Evolutionary conservation across 768 basidiomycete genomes (phyloP), one percentile per base, ranked within the genome.

Genomic region (Mycena chlorophos): DNA sequence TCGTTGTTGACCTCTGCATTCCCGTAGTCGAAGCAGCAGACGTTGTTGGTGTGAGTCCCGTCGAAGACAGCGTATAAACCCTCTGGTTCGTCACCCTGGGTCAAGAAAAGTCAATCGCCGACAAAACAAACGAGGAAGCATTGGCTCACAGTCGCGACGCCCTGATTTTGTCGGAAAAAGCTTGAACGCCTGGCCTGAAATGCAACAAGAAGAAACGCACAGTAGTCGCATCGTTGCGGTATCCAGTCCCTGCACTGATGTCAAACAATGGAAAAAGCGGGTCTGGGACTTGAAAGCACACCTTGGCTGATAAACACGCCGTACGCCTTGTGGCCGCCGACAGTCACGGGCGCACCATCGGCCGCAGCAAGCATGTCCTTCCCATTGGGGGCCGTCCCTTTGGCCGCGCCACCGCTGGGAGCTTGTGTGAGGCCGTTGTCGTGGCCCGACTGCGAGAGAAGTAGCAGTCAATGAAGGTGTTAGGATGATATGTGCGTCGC

Each of bases 241-340:
- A 48, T 5, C 46, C 46, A 8, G 49, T 55, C 37, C 22, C 46
- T 20, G 54, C 50, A 19, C 50, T 4, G 29, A 8, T 17, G 31
- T 8, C 31, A 17, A 17, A 17, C 31, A 8, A 8, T 34, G 8
- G 10, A 8, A 8, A 8, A 34, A 34, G 31, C 17, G 31, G 31
- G 8, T 34, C 31, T 17, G 10, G 31, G n/a, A n/a, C n/a, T n/a
- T n/a, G n/a, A n/a, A n/a, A n/a, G n/a, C n/a, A n/a, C n/a, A n/a
- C n/a, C n/a, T n/a, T n/a, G n/a, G n/a, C n/a, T n/a, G n/a, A 55
- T 30, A 22, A 55, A 55, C n/a, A 55, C 54, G 26, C 54, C 54
- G 28, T 55, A 55, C 10, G 25, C 54, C 34, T 51, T 49, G 23
- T 51, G 49, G 20, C 54, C 54, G 26, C 51, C 39, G 27, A 55